Evolutionary conservation across 164 flowering plant genomes (phyloP), one percentile per base, ranked within the genome.

Genomic region (Aristolochia contorta): DNA sequence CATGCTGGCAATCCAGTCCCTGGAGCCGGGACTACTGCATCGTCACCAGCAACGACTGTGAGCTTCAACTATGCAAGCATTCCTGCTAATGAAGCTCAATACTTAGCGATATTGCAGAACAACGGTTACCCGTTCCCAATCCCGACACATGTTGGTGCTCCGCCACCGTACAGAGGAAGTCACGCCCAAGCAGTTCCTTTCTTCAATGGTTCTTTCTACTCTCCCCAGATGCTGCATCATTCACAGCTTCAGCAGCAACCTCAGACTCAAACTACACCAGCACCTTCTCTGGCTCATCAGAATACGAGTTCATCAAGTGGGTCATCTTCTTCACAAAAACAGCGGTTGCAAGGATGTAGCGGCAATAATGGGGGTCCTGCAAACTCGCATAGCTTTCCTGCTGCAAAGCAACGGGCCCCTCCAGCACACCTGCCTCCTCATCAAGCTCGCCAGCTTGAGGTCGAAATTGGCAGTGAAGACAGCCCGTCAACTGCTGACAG

Each of bases 201-300:
- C 70, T 86, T 82, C 71, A 86, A 77, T 73, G 93, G 91, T 14
- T 62, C 93, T 9, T 89, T 84, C 76, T 94, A 84, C 70, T 60
- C 99, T 21, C 75, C 99, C n/a, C 99, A 81, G 66, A 82, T 91
- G 85, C 69, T 89, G 7, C 99, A 84, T 71, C 96, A 86, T n/a
- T 69, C 93, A 10, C 97, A 83, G 60, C 67, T 82, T 71, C 97
- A 83, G 68, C 96, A 78, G 41, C 82, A 72, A 49, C 85, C 80
- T 63, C 72, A 63, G 30, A 43, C 22, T 16, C 89, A 80, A 49
- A 79, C 59, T 43, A 12, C 54, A 5, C 1, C 56, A 22, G 56
- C 56, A 4, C 56, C 56, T 22, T 27, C 56, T 22, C 16, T 53
- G 32, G 73, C 71, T 45, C 85, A 82, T 67, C 96, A 77, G 48